phyloP scores from a whole-genome alignment of 1,284 basidiomycete species.

The Boletellus deceptivus region DNA sequence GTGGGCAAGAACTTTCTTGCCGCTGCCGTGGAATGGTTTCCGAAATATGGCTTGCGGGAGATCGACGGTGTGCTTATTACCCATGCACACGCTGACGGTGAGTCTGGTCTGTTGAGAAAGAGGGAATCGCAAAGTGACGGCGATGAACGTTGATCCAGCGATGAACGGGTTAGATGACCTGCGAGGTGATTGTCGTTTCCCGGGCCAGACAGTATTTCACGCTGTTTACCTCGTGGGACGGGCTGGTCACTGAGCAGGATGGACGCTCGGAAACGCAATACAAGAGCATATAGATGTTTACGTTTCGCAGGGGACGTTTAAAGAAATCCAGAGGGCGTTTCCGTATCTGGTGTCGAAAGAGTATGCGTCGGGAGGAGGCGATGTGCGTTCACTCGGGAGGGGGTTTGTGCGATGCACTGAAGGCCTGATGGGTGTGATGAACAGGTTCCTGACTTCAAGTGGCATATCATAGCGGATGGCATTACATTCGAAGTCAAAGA shows the following conservation, averaged over 20 bases:
- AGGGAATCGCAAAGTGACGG: not conserved
- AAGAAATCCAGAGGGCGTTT: conserved; percentile 64
- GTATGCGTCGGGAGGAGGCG: conserved; percentile 76
- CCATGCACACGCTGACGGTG: conserved; percentile 78
- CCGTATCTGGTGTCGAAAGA: conserved; percentile 77
- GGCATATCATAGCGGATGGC: conserved; percentile 71
- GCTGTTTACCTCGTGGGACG: conserved; percentile 4
- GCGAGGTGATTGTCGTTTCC: conserved; percentile 47
- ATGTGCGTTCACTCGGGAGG: conserved; percentile 44
- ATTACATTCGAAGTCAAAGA: conserved; percentile 62
- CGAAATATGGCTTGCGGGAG: conserved; percentile 64
- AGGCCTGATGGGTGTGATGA: conserved; percentile 1
- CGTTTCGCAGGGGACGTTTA: conserved; percentile 60
- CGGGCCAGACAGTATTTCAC: not conserved
- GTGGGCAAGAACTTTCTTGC: conserved; percentile 80
- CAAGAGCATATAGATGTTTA: conserved; percentile 76
- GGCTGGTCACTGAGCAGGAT: conserved; percentile 44
- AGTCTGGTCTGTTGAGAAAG: conserved; percentile 18
- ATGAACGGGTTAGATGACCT: conserved; percentile 84
- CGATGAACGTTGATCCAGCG: conserved; percentile 41
- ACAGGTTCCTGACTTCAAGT: conserved; percentile 75
- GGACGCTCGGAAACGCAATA: conserved; percentile 68
- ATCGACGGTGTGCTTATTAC: conserved; percentile 81
- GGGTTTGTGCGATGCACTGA: not conserved
- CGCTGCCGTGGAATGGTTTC: conserved; percentile 78